A percentile compares a stretch with the other conserved stretches of the same genome.
Evolutionary conservation across 352 stramenopile species (phyloP).

Genomic region (Phytophthora aleatoria): DNA sequence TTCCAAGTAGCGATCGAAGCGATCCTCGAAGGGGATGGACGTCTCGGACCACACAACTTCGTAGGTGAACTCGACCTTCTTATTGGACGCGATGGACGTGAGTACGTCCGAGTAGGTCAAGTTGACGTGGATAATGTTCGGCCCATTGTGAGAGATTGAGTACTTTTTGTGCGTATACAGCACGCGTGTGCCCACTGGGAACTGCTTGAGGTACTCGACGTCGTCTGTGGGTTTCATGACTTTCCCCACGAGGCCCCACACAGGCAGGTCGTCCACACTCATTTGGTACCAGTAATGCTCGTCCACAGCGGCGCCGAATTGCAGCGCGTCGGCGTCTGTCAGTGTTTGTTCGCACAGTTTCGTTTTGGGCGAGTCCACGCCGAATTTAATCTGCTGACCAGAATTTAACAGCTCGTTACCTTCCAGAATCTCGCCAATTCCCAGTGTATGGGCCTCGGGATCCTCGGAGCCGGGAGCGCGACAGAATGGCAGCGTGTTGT

Average conservation of each 20-base stretch:
- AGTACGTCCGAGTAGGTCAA: slow-evolving; percentile 93
- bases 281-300: slow-evolving; percentile 99
- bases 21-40: slow-evolving; percentile 92
- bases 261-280: slow-evolving; percentile 98
- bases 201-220: slow-evolving; percentile 81
- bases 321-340: slow-evolving; percentile 68
- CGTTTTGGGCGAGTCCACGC: slow-evolving; percentile 62
- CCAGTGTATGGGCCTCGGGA: slow-evolving; percentile 82
- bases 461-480: slow-evolving; percentile 87
- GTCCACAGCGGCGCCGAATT: slow-evolving; percentile 86
- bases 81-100: slow-evolving; percentile 85
- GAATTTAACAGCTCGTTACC: slow-evolving; percentile 95
- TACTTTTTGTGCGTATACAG: slow-evolving; percentile 98
- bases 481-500: slow-evolving; percentile 99
- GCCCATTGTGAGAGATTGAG: slow-evolving; percentile 96
- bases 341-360: slow-evolving; percentile 80
- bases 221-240: slow-evolving; percentile 92
- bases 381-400: slow-evolving; percentile 86
- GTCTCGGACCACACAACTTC: slow-evolving; percentile 93
- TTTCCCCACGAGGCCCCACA: slow-evolving; percentile 99
- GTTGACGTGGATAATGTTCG: slow-evolving; percentile 98
- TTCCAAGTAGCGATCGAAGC: slow-evolving; percentile 98
- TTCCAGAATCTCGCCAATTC: slow-evolving; percentile 96
- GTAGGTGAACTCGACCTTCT: slow-evolving; percentile 94
- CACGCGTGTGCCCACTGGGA: slow-evolving; percentile 75